These are phyloP conservation scores for Falciphora oryzae DNA, from an alignment of 2,329 filamentous ascomycete genomes.

Conservation along the genomic window DNA sequence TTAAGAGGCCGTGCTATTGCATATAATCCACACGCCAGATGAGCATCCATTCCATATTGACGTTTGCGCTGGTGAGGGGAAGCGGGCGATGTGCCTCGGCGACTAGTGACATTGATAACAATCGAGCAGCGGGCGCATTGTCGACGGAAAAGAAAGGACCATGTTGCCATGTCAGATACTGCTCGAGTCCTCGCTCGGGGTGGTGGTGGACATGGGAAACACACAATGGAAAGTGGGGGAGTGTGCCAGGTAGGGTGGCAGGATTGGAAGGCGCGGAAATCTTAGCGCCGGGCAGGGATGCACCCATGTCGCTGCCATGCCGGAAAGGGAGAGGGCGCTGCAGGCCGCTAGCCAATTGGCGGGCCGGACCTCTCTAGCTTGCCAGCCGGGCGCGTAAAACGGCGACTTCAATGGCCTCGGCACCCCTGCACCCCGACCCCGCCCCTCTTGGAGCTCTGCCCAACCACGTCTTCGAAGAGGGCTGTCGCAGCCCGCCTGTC, in stretches of 20 bases:
- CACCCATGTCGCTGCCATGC: neutral
- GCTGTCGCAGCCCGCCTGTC: neutral
- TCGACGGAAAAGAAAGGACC: neutral
- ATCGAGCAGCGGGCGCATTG: neutral
- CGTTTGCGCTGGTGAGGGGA: neutral
- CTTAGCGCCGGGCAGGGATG: neutral
- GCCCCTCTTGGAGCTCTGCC: neutral
- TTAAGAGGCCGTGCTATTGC: neutral
- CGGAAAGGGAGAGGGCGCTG: neutral
- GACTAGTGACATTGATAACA: neutral
- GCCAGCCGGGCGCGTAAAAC: neutral
- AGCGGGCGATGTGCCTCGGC: neutral
- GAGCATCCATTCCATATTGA: neutral
- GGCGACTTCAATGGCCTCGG: neutral
- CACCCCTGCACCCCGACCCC: neutral
- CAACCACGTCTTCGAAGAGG: neutral
- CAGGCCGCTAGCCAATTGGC: neutral
- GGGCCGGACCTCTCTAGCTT: neutral
- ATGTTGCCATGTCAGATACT: neutral
- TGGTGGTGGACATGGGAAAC: neutral
- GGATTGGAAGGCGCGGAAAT: neutral
- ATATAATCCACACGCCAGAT: neutral
- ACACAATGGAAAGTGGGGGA: neutral
- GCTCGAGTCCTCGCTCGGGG: neutral
- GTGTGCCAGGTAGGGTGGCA: neutral